Evolutionary conservation across 331 rosid species (phyloP).

Genomic region (Rosa hybrid): DNA sequence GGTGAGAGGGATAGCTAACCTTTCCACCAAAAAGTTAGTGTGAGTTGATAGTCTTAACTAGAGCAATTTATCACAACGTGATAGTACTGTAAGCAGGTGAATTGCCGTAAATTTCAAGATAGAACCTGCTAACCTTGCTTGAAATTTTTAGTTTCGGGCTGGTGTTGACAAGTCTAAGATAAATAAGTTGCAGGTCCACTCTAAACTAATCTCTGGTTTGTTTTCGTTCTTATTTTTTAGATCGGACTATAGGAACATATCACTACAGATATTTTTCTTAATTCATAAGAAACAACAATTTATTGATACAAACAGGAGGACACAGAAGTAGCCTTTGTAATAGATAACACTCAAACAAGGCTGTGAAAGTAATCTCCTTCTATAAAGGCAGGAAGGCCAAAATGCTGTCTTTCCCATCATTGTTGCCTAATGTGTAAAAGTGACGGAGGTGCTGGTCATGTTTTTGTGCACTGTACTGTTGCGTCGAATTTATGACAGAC

Average conservation of each 20-base stretch:
- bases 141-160: not conserved
- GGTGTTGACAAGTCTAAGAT: not conserved
- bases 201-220: not conserved
- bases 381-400: no score
- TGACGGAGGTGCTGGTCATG: not conserved
- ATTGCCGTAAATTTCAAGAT: not conserved
- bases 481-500: not conserved
- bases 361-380: not conserved
- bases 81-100: not conserved
- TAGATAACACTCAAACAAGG: not conserved
- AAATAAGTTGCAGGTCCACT: not conserved
- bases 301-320: not conserved
- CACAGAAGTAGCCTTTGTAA: not conserved
- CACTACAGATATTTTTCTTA: no score
- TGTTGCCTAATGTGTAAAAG: not conserved
- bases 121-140: not conserved
- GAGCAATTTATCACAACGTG: not conserved
- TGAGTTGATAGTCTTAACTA: no score
- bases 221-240: not conserved
- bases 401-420: not conserved
- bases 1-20: no score
- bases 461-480: not conserved
- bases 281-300: not conserved
- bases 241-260: no score
- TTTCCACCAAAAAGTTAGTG: no score